These are phyloP conservation scores for Ganoderma sinense DNA, from an alignment of 1,284 basidiomycete species.

Conservation along the genomic window DNA sequence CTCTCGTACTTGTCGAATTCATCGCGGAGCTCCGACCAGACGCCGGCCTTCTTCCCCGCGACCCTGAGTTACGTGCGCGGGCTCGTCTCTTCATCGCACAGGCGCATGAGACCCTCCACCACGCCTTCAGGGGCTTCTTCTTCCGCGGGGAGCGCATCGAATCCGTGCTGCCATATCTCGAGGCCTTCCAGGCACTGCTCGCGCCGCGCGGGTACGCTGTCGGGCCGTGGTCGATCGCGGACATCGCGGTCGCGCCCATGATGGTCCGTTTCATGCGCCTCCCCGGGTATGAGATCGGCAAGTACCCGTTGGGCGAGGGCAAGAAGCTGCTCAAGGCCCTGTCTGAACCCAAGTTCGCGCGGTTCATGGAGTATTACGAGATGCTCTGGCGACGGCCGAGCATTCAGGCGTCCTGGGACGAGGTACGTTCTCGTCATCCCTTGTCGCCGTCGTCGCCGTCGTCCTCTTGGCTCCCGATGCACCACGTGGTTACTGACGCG, in stretches of 20 bases:
- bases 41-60: constrained; percentile 54
- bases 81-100: constrained; percentile 67
- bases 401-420: constrained; percentile 40
- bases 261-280: constrained; percentile 29
- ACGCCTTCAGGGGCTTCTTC: constrained; percentile 40
- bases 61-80: constrained; percentile 61
- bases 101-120: constrained; percentile 51
- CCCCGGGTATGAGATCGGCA: constrained; percentile 28
- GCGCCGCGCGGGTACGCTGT: constrained; percentile 35
- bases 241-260: constrained; percentile 38
- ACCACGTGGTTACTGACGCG: constrained; percentile 2
- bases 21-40: constrained; percentile 60
- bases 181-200: constrained; percentile 44
- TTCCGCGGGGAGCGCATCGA: constrained; percentile 52
- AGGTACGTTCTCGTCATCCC: constrained; percentile 31
- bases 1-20: constrained; percentile 68
- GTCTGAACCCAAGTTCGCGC: constrained; percentile 36
- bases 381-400: constrained; percentile 41
- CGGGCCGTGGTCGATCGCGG: constrained; percentile 55
- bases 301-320: constrained; percentile 30
- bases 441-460: neutral
- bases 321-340: constrained; percentile 27
- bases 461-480: neutral
- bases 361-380: constrained; percentile 39
- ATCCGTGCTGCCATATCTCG: constrained; percentile 44